Evolutionary conservation across 2,329 filamentous ascomycete genomes (phyloP), one percentile per base, ranked within the genome.

Genomic region (Falciphora oryzae): DNA sequence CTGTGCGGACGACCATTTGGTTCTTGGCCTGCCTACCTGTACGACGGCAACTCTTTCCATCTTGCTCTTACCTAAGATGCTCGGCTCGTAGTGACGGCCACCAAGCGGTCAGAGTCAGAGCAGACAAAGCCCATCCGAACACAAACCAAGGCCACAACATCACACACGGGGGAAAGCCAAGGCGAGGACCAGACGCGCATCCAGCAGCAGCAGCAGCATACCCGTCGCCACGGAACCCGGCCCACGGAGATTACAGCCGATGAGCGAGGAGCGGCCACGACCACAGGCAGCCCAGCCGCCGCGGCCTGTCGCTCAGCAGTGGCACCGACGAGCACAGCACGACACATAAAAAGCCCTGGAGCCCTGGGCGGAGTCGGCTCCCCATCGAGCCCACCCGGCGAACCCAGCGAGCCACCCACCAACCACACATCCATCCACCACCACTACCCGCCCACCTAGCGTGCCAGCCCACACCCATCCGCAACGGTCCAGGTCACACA

Each of bases 401-500:
- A 44, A 44, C 38, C 38, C 38, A 44, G 38, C 38, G 38, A 44
- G 38, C 38, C 38, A 32, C 32, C 16, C 38, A 16, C 38, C 38
- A 44, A 44, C 38, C 38, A 44, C 16, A 44, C 14, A 44, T 18
- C 38, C 14, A n/a, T 32, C 11, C 11, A 32, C 11, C 5, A 53
- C 18, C 44, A n/a, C 38, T 22, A 44, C 38, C 44, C 22, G 22
- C 44, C 44, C 44, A 53, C 44, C 44, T 14, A 53, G 22, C 44
- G n/a, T n/a, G n/a, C 44, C 44, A 53, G 14, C 16, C 38, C 32
- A 11, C 38, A 50, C 38, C 44, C 44, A 50, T n/a, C 44, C 4
- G 44, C 44, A 53, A 53, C 44, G 44, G 44, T 53, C 44, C 44
- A n/a, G 22, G 44, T 53, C 44, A 53, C 44, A 32, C 61, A 62